Evolutionary conservation across 2,329 filamentous ascomycete species (phyloP).

Genomic region (Rutstroemia sp.): DNA sequence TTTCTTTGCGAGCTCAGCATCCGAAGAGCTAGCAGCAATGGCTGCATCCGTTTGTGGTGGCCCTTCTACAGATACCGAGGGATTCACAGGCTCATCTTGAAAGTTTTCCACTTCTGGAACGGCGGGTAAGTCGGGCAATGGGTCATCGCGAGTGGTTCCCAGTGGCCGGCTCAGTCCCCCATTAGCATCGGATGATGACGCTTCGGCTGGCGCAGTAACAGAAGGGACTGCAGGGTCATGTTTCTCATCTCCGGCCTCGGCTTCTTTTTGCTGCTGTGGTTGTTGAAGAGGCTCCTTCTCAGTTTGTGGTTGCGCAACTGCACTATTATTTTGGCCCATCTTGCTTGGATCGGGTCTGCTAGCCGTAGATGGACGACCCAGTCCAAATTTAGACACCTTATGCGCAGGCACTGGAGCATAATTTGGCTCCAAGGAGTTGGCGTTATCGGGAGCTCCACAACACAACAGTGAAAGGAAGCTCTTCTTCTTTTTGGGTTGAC

Average conservation of each 20-base stretch:
- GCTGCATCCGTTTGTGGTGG: slow-evolving; percentile 1
- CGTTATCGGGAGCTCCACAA: slow-evolving; percentile 37
- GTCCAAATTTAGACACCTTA: slow-evolving; percentile 34
- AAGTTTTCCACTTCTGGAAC: slow-evolving; percentile 23
- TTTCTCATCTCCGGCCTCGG: slow-evolving; percentile 15
- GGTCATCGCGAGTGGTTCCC: slow-evolving; percentile 22
- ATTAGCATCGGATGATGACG: slow-evolving; percentile 15
- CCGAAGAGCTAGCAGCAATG: not conserved
- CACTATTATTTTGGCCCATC: slow-evolving; percentile 13
- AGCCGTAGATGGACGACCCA: slow-evolving; percentile 26
- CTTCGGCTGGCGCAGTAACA: slow-evolving; percentile 2
- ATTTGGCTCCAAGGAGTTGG: slow-evolving; percentile 35
- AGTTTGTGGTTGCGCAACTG: slow-evolving; percentile 11
- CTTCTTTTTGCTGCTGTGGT: slow-evolving; percentile 12
- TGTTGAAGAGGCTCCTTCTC: slow-evolving; percentile 26
- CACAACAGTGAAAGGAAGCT: slow-evolving; percentile 40
- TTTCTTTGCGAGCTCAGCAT: slow-evolving; percentile 12
- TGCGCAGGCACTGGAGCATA: slow-evolving; percentile 38
- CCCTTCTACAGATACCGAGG: slow-evolving; percentile 12
- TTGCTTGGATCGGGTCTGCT: slow-evolving; percentile 24
- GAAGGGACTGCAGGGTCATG: slow-evolving; percentile 9
- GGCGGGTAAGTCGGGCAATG: slow-evolving; percentile 26
- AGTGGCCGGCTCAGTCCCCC: slow-evolving; percentile 15
- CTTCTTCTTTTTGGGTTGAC: slow-evolving; percentile 34
- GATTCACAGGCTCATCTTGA: slow-evolving; percentile 18